These are phyloP conservation scores for Globisporangium recalcitrans DNA, from an alignment of 352 stramenopile genomes.

Conservation along the genomic window DNA sequence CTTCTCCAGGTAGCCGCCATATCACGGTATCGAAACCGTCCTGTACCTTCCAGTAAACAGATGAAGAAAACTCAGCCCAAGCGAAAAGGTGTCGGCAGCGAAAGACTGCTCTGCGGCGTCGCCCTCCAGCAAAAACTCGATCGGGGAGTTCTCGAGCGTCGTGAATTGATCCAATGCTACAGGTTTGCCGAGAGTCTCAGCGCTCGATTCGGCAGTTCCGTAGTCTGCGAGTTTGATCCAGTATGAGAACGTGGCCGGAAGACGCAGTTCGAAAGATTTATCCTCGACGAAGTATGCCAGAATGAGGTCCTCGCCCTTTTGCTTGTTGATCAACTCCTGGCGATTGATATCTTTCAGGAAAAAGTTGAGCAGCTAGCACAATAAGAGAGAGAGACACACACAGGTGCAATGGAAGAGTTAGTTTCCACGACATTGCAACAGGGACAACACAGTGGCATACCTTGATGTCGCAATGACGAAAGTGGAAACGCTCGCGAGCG, in stretches of 20 bases:
- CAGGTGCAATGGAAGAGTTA: neutral
- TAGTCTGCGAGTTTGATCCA: constrained; percentile 98
- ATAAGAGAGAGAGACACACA: neutral
- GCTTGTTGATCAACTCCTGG: constrained; percentile 25
- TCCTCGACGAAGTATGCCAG: constrained; percentile 64
- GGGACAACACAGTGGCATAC: constrained; percentile 14
- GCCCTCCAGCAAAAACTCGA: constrained; percentile 94
- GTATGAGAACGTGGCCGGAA: constrained; percentile 63
- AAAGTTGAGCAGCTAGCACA: constrained; percentile 93
- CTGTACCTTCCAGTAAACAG: constrained; percentile 91
- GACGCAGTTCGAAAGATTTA: constrained; percentile 43
- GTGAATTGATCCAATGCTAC: constrained; percentile 95
- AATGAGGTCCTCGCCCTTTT: constrained; percentile 30
- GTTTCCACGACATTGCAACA: neutral
- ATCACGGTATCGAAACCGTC: neutral
- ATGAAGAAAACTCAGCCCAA: constrained; percentile 95
- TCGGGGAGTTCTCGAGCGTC: constrained; percentile 97
- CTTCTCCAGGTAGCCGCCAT: neutral
- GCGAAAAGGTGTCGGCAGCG: constrained; percentile 92
- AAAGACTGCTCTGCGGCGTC: constrained; percentile 88
- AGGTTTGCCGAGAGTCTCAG: constrained; percentile 81
- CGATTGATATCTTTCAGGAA: constrained; percentile 88
- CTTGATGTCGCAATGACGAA: constrained; percentile 99
- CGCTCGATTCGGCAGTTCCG: constrained; percentile 91
- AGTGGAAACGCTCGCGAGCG: constrained; percentile 79